Conservation (phyloP, 306 rosid species). For the Canavalia gladiata region DNA sequence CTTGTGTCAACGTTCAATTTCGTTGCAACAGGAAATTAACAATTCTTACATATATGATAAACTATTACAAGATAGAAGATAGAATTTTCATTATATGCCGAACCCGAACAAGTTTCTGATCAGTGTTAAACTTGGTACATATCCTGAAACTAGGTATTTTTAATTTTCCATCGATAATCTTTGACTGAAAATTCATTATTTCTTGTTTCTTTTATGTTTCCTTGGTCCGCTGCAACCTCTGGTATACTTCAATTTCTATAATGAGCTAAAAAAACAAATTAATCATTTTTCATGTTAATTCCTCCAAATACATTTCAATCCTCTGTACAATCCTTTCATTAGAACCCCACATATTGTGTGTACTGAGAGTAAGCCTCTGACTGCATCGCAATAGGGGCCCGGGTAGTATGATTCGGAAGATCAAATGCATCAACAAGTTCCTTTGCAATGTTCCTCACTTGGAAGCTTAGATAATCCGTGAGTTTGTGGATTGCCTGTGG, state of each 20-base stretch:
- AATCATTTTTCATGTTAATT: not conserved
- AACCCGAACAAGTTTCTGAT: not conserved
- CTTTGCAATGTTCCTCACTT: constrained; percentile 84
- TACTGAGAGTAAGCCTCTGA: constrained; percentile 88
- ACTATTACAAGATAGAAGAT: not conserved
- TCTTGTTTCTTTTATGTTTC: not conserved
- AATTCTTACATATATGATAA: not conserved
- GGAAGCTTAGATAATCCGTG: constrained; percentile 83
- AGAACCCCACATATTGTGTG: constrained; percentile 79
- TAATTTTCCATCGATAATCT: constrained; percentile 29
- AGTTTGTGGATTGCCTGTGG: constrained; percentile 93
- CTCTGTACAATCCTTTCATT: constrained; percentile 12
- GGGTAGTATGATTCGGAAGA: constrained; percentile 78
- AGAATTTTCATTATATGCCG: not conserved
- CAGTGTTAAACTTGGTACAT: not conserved
- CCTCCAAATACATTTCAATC: constrained; percentile 9
- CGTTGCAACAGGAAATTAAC: not conserved
- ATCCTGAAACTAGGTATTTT: not conserved
- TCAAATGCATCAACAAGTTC: constrained; percentile 91
- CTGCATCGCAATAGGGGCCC: constrained; percentile 92
- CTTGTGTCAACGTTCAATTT: not conserved
- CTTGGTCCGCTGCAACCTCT: constrained; percentile 10
- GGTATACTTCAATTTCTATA: constrained; percentile 26
- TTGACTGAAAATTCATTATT: not conserved
- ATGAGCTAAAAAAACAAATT: not conserved